Conservation (phyloP, 2,329 filamentous ascomycete genomes). For the Tolypocladium album region DNA sequence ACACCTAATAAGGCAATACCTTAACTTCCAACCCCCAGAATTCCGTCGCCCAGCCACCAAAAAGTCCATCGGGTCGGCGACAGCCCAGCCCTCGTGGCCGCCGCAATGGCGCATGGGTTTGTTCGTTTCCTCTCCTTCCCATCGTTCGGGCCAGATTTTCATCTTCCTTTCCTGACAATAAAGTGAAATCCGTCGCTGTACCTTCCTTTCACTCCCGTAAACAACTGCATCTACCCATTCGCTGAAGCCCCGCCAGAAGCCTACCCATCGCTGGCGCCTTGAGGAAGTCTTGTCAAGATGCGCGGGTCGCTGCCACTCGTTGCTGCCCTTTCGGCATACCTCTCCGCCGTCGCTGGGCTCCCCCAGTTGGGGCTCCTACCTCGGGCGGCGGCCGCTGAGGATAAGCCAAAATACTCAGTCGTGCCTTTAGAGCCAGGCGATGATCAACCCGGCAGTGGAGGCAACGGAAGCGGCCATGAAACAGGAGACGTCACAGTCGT, state of each 20-base stretch:
- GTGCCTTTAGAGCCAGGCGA: constrained; percentile 25
- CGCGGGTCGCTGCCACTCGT: constrained; percentile 16
- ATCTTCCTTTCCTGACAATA: not conserved
- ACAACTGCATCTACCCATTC: not conserved
- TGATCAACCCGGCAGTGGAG: constrained; percentile 7
- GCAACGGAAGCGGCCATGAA: constrained; percentile 3
- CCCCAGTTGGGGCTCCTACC: constrained; percentile 13
- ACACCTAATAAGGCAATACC: not conserved
- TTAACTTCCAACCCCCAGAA: not conserved
- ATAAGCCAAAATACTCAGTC: constrained; percentile 25
- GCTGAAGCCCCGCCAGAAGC: not conserved
- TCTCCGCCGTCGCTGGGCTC: constrained; percentile 15
- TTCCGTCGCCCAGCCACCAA: not conserved
- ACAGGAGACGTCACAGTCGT: constrained; percentile 20
- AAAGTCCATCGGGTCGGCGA: no score
- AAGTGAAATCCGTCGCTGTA: not conserved
- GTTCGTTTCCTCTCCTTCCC: not conserved
- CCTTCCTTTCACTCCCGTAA: not conserved
- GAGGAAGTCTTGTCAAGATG: constrained; percentile 15
- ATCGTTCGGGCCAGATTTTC: not conserved
- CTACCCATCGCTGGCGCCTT: not conserved
- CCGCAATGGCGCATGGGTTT: not conserved
- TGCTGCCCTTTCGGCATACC: constrained; percentile 17
- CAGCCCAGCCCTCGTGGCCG: not conserved
- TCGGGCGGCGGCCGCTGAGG: constrained; percentile 9